Evolutionary conservation across 805 yeast genomes (phyloP).

Genomic region (Grigorovia humatica): DNA sequence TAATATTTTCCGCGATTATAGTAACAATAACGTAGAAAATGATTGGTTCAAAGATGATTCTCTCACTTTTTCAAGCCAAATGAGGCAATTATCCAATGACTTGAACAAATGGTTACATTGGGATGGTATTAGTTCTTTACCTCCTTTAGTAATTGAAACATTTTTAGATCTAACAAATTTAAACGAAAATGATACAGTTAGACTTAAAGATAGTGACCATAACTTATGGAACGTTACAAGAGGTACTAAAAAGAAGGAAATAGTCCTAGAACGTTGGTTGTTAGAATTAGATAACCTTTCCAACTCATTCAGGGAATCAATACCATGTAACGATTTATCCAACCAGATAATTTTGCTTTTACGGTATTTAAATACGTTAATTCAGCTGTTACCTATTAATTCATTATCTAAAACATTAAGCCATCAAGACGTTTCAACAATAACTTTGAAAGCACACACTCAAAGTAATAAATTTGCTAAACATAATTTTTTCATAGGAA

Average conservation of each 20-base stretch:
- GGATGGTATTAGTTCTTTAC: conserved; percentile 36
- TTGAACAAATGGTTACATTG: conserved; percentile 58
- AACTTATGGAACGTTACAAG: conserved; percentile 48
- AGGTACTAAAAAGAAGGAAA: conserved; percentile 60
- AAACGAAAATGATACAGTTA: conserved; percentile 46
- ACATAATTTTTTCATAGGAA: conserved; percentile 31
- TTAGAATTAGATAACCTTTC: conserved; percentile 54
- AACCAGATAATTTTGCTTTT: conserved; percentile 66
- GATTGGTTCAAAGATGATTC: conserved; percentile 6
- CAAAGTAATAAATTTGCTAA: background rate
- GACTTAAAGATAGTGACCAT: conserved; percentile 45
- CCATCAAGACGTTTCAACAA: background rate
- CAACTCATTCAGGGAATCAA: conserved; percentile 27
- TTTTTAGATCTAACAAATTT: conserved; percentile 57
- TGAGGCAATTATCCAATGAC: background rate
- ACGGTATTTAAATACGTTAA: conserved; percentile 58
- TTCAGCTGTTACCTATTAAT: conserved; percentile 63
- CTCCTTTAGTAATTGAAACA: conserved; percentile 83
- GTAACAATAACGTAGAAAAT: background rate
- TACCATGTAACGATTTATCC: conserved; percentile 36
- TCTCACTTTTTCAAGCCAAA: background rate
- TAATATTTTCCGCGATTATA: background rate
- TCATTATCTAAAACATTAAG: conserved; percentile 35
- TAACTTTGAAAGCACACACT: background rate
- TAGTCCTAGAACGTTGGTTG: conserved; percentile 93